Evolutionary conservation across 768 basidiomycete genomes (phyloP).

Genomic region (Filobasidium wieringae): DNA sequence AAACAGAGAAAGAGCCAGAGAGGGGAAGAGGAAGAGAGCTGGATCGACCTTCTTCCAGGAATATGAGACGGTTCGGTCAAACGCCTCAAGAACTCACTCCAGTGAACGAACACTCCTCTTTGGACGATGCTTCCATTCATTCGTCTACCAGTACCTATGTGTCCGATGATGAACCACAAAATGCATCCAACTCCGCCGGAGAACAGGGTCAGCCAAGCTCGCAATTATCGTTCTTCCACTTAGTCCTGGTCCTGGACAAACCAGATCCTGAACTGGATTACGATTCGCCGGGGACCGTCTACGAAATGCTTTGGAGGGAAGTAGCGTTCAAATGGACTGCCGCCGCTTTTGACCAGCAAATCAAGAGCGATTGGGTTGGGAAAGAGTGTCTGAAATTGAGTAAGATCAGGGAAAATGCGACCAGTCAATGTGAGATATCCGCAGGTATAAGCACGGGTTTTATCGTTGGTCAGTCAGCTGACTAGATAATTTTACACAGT

Average conservation of each 20-base stretch:
- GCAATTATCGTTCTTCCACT: constrained; percentile 50
- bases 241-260: constrained; percentile 74
- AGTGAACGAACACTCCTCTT: neutral
- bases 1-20: constrained; percentile 19
- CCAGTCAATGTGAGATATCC: neutral
- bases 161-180: constrained; percentile 1
- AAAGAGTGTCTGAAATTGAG: constrained; percentile 61
- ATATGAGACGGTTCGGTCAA: constrained; percentile 1
- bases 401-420: constrained; percentile 52
- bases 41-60: constrained; percentile 13
- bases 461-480: neutral
- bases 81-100: constrained; percentile 1
- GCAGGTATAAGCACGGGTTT: constrained; percentile 41
- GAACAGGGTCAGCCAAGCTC: constrained; percentile 19
- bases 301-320: constrained; percentile 74
- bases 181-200: constrained; percentile 16
- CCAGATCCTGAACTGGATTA: constrained; percentile 54
- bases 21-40: constrained; percentile 12
- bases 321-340: constrained; percentile 82
- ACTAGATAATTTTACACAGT: constrained; percentile 17
- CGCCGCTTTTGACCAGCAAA: constrained; percentile 83
- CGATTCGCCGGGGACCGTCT: constrained; percentile 17
- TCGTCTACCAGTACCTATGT: neutral
- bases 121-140: neutral
- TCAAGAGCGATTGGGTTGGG: constrained; percentile 73